Base-by-base conservation (phyloP, 495 filamentous ascomycete genomes). In the Aspergillus steynii region DNA sequence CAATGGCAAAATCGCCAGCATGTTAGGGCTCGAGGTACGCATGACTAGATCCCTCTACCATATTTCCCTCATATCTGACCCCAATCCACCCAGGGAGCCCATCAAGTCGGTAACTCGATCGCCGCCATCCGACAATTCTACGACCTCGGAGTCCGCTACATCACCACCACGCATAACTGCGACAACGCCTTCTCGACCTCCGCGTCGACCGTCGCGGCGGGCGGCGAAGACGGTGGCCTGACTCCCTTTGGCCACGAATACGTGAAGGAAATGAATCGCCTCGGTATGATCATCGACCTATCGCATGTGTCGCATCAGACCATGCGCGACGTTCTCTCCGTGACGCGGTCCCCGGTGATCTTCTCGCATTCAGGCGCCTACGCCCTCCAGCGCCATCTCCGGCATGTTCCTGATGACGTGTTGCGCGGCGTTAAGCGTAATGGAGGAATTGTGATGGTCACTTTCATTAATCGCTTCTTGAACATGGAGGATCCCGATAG, bases 271-370 rank as follows among this genome's bases (percentile, higher is more conserved):
- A 93, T 93, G 90, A 93, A 93, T 67, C 80, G 90, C 2, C 71
- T 92, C 32, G 90, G 90, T 27, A 89, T 93, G 88, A 80, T 92
- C 15, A 87, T 93, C 45, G 90, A 93, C 63, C 74, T 92, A 2
- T 80, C 86, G 15, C 90, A 93, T 66, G 82, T 84, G 2, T 84
- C 83, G 50, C 78, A 81, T n/a, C 84, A 87, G 26, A 91, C 88
- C 0, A 89, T 89, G 90, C 74, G 82, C 50, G 86, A 90, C 60
- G 85, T 89, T 10, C 80, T 93, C 0, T 70, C 72, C 25, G 79
- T 83, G 4, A 83, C 78, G 68, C 76, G 74, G 67, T 88, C 90
- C 5, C 90, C 90, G 4, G 81, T 90, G 3, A 90, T 93, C 31
- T 93, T 88, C 74, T 86, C 81, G 60, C 90, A 92, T 67, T 89